Percentiles rank a stretch among this genome's conserved stretches.
phyloP scores from a whole-genome alignment of 768 basidiomycete species.

The Glaciozyma antarctica region DNA sequence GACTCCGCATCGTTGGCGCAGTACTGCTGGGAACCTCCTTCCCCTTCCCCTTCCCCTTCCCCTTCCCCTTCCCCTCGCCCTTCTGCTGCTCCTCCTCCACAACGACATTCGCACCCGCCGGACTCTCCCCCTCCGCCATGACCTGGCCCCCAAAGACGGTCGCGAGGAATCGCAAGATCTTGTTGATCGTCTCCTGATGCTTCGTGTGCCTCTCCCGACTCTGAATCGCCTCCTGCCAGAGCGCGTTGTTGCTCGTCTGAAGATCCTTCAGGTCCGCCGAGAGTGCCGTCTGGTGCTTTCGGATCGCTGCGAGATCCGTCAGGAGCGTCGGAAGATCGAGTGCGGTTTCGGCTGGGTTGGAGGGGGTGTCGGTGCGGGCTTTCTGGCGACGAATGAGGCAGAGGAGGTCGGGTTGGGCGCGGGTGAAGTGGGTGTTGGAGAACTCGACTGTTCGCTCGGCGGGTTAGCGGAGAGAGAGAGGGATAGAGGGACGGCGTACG shows the following conservation, averaged over 20 bases:
- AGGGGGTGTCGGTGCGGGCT: slow-evolving; percentile 25
- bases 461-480: not conserved
- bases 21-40: not conserved
- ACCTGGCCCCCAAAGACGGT: slow-evolving; percentile 59
- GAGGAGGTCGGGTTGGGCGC: slow-evolving; percentile 67
- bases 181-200: slow-evolving; percentile 90
- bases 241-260: slow-evolving; percentile 69
- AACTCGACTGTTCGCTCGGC: slow-evolving; percentile 55
- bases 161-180: slow-evolving; percentile 88
- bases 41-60: slow-evolving; percentile 6
- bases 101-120: not conserved
- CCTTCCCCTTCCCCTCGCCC: not conserved
- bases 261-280: slow-evolving; percentile 78
- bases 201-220: slow-evolving; percentile 74
- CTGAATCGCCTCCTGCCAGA: slow-evolving; percentile 86
- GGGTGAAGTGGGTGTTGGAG: slow-evolving; percentile 66
- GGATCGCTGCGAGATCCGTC: slow-evolving; percentile 72
- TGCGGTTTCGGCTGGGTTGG: slow-evolving; percentile 5
- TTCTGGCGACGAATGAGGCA: slow-evolving; percentile 83
- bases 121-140: slow-evolving; percentile 1
- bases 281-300: slow-evolving; percentile 85
- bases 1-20: slow-evolving; percentile 30
- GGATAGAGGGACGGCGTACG: slow-evolving; percentile 39
- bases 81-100: not conserved
- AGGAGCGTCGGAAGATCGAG: slow-evolving; percentile 62